A percentile compares a stretch with the other conserved stretches of the same genome.
phyloP scores from a whole-genome alignment of 75 land plant species.

The Cunninghamia lanceolata region DNA sequence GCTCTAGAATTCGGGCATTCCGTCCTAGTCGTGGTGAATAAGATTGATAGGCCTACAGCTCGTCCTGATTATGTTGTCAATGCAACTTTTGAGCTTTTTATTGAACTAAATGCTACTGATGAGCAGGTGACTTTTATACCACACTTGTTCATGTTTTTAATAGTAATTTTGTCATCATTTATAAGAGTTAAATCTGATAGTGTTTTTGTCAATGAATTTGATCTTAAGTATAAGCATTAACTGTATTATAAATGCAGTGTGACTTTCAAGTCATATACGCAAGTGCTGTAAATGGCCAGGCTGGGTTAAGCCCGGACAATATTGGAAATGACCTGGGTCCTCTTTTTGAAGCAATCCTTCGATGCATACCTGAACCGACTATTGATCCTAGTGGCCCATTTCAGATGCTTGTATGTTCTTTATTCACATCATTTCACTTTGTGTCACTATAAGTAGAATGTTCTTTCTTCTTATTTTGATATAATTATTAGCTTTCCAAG shows the following conservation, averaged over 20 bases:
- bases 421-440: not conserved
- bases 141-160: not conserved
- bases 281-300: constrained; percentile 89
- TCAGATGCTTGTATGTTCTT: constrained; percentile 88
- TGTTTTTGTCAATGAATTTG: not conserved
- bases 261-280: constrained; percentile 98
- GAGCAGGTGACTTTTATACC: constrained; percentile 64
- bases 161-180: not conserved
- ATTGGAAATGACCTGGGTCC: constrained; percentile 96
- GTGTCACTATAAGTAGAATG: not conserved
- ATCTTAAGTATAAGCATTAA: constrained; percentile 1
- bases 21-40: constrained; percentile 96
- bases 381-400: constrained; percentile 79
- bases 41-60: constrained; percentile 94
- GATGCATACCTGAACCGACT: constrained; percentile 94
- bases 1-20: constrained; percentile 93
- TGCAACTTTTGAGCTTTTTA: constrained; percentile 95
- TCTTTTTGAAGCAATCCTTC: constrained; percentile 84
- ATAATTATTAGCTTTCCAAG: not conserved
- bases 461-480: not conserved
- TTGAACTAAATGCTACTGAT: constrained; percentile 93
- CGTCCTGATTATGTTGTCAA: constrained; percentile 96
- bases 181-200: not conserved
- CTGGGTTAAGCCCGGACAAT: constrained; percentile 78
- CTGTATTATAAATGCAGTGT: constrained; percentile 60